Conservation (phyloP, 75 land plant species). For the Sequoia sempervirens region DNA sequence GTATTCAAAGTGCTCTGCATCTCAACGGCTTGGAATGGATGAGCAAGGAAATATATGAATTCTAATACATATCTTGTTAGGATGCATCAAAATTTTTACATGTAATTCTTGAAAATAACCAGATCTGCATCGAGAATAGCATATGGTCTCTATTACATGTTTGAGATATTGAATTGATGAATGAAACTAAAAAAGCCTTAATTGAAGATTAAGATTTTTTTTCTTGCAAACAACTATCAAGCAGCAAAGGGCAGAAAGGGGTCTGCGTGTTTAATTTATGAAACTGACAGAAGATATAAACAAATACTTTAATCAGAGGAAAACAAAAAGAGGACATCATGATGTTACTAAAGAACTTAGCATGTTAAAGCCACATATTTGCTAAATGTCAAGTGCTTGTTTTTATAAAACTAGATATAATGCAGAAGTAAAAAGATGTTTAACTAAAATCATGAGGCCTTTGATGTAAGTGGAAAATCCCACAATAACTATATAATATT, state of each 20-base stretch:
- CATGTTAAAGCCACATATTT: not conserved
- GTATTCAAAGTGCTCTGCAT: not conserved
- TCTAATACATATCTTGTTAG: not conserved
- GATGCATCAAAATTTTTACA: not conserved
- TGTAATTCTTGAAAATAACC: not conserved
- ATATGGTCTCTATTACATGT: not conserved
- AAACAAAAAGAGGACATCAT: not conserved
- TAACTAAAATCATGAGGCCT: too few species aligned
- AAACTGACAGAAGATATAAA: not conserved
- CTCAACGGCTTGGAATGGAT: not conserved
- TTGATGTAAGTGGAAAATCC: too few species aligned
- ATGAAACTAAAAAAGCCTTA: not conserved
- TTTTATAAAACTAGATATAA: too few species aligned
- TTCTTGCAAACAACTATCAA: not conserved
- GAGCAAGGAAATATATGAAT: not conserved
- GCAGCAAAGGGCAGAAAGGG: not conserved
- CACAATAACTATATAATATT: too few species aligned
- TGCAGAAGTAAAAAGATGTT: too few species aligned
- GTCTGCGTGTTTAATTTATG: not conserved
- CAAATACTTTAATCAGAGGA: not conserved
- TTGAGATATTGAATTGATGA: not conserved
- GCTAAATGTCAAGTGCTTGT: too few species aligned
- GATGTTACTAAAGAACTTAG: not conserved
- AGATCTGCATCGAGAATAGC: not conserved
- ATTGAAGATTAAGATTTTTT: not conserved